Base-by-base conservation (phyloP, 2,329 filamentous ascomycete genomes). In the Talaromyces sp. region DNA sequence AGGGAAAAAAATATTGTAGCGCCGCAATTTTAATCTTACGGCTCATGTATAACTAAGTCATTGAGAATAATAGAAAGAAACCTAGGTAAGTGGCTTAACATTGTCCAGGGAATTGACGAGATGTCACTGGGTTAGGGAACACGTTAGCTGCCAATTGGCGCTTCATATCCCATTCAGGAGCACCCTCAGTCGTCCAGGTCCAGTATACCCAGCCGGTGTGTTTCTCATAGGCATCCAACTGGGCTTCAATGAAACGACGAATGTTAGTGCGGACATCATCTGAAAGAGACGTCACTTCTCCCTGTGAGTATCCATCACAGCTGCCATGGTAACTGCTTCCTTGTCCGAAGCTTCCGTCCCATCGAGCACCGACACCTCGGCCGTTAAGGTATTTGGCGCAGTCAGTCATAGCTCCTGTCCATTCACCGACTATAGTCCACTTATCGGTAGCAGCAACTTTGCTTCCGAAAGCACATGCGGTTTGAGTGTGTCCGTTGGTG, bases 391-490 rank as follows among this genome's bases (percentile, higher is more conserved):
- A 81, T 56, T 77, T 80, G 8, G 83, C 80, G 66, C 83, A 85
- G 65, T 83, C 81, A 2, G 87, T 89, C 80, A 88, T 83, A 14
- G 86, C 87, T 23, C 81, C 87, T 1, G 83, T 85, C 87, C 87
- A 90, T 72, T 90, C 88, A 46, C 88, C 88, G 5, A 88, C 82
- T 61, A 89, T 77, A n/a, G 84, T 82, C 81, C 84, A 87, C 72
- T 89, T 89, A 72, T 89, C 86, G 5, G 80, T 77, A 35, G 79
- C 77, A 6, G 74, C 72, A 63, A 80, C 69, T 65, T 85, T 85
- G 7, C 74, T 70, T 2, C 79, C 80, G 66, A 83, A 82, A 59
- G 77, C 79, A 75, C 87, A 90, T 58, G 84, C 85, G 31, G 76
- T 74, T 63, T 81, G 74, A 40, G 84, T 75, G 67, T 90, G 88